Evolutionary conservation across 2,329 filamentous ascomycete species (phyloP).

Genomic region (Pseudogymnoascus pannorum): DNA sequence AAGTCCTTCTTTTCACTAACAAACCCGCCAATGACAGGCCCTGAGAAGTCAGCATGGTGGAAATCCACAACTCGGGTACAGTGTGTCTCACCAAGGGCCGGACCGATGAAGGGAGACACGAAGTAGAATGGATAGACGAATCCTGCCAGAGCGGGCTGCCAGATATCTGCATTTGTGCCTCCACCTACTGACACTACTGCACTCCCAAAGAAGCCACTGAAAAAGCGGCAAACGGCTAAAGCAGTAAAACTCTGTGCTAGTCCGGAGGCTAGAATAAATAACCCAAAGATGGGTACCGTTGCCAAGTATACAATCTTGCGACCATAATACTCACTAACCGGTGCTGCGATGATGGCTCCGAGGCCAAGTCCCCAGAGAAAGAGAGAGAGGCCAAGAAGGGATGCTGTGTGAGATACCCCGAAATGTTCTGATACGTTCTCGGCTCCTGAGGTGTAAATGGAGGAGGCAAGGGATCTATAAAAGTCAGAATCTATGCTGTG

Average conservation of each 20-base stretch:
- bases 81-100: conserved; percentile 2
- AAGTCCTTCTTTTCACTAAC: conserved; percentile 20
- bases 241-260: conserved; percentile 30
- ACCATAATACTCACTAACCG: conserved; percentile 44
- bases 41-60: conserved; percentile 28
- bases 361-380: conserved; percentile 44
- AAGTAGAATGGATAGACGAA: conserved; percentile 12
- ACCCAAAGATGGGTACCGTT: conserved; percentile 38
- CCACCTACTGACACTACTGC: conserved; percentile 17
- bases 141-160: conserved; percentile 8
- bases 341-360: conserved; percentile 50
- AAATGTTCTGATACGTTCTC: conserved; percentile 44
- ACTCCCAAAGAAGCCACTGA: conserved; percentile 23
- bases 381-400: conserved; percentile 49
- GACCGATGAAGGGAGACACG: conserved; percentile 17
- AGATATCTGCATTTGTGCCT: conserved; percentile 19
- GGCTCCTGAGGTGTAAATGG: conserved; percentile 45
- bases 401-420: conserved; percentile 43
- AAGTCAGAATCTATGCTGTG: background rate
- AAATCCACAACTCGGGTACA: background rate
- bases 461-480: conserved; percentile 45
- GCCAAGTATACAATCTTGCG: conserved; percentile 30
- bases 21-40: conserved; percentile 22
- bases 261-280: conserved; percentile 50
- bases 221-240: conserved; percentile 25